A percentile compares a stretch with the other conserved stretches of the same genome.
Evolutionary conservation across 768 basidiomycete genomes (phyloP).

Genomic region (Gloeopeniophorella convolvens): DNA sequence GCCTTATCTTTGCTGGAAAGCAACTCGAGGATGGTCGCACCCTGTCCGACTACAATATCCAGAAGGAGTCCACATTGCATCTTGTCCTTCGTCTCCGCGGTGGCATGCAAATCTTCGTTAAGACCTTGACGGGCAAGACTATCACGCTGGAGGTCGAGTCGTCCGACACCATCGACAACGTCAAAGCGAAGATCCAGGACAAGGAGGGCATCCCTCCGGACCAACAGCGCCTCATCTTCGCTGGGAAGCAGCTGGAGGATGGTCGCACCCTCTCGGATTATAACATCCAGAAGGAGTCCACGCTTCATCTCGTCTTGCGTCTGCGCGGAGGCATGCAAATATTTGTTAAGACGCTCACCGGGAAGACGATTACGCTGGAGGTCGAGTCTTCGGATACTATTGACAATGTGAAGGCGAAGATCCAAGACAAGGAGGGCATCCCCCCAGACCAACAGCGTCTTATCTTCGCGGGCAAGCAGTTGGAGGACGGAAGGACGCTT

Average conservation of each 20-base stretch:
- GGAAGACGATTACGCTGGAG: conserved; percentile 90
- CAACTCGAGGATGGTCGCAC: conserved; percentile 94
- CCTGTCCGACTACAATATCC: conserved; percentile 85
- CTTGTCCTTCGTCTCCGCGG: conserved; percentile 88
- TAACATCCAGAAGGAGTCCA: conserved; percentile 88
- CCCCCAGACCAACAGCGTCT: conserved; percentile 85
- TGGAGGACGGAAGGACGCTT: conserved; percentile 90
- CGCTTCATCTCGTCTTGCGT: conserved; percentile 76
- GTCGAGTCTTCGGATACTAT: conserved; percentile 93
- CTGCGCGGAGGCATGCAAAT: conserved; percentile 91
- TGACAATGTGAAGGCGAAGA: conserved; percentile 82
- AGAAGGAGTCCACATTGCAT: conserved; percentile 93
- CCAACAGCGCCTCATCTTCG: conserved; percentile 87
- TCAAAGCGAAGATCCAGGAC: conserved; percentile 90
- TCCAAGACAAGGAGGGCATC: conserved; percentile 79
- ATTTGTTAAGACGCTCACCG: conserved; percentile 82
- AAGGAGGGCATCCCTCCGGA: conserved; percentile 88
- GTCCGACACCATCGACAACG: conserved; percentile 82
- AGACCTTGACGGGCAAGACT: conserved; percentile 84
- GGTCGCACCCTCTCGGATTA: conserved; percentile 88
- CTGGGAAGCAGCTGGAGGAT: conserved; percentile 89
- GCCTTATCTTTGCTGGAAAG: conserved; percentile 95
- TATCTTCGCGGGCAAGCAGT: conserved; percentile 91
- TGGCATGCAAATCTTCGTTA: conserved; percentile 82
- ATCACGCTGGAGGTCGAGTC: conserved; percentile 89